phyloP scores from a whole-genome alignment of 768 basidiomycete species.

The Harrya chromipes region DNA sequence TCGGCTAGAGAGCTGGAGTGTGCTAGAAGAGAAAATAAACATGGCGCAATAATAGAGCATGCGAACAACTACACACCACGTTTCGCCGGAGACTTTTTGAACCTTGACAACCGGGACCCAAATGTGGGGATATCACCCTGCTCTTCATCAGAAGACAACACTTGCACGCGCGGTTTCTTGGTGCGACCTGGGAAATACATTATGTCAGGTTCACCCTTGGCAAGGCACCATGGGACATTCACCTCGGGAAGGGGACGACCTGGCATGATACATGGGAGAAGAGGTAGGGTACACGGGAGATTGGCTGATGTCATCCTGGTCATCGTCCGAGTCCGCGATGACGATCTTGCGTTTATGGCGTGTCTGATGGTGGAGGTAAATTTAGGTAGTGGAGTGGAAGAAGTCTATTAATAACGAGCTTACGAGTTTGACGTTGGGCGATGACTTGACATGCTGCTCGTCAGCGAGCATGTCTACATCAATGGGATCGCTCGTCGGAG shows the following conservation, averaged over 20 bases:
- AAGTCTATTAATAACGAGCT: constrained; percentile 9
- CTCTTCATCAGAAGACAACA: constrained; percentile 47
- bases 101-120: constrained; percentile 56
- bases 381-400: neutral
- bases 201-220: constrained; percentile 1
- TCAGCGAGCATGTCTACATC: constrained; percentile 71
- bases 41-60: neutral
- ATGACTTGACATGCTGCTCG: constrained; percentile 40
- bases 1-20: constrained; percentile 45
- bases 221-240: neutral
- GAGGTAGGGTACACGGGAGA: constrained; percentile 23
- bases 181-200: constrained; percentile 35
- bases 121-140: constrained; percentile 47
- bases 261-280: constrained; percentile 26
- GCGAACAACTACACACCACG: constrained; percentile 37
- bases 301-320: constrained; percentile 25
- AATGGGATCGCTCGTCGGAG: constrained; percentile 75
- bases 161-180: constrained; percentile 63
- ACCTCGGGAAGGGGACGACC: constrained; percentile 30
- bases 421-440: constrained; percentile 33
- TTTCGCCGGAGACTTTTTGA: constrained; percentile 62
- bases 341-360: constrained; percentile 67
- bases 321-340: constrained; percentile 72
- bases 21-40: constrained; percentile 30
- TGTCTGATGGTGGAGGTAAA: constrained; percentile 22